Evolutionary conservation across 176 grass and related monocot species (phyloP), one percentile per base, ranked within the genome.

Genomic region (Carex cristatella): DNA sequence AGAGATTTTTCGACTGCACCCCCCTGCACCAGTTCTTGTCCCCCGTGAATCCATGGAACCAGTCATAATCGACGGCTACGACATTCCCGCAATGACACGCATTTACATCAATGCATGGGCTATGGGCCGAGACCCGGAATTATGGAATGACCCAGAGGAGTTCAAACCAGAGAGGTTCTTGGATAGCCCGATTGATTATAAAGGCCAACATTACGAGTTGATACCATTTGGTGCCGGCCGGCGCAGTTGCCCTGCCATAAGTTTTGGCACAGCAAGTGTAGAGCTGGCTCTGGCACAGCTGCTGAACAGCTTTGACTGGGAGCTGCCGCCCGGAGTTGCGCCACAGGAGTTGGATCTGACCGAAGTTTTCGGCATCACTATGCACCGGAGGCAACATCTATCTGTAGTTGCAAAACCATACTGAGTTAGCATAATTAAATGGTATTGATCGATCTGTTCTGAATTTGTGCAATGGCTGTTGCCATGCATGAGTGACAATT

Each of bases 1-100:
- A 72, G 90, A 91, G 72, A 65, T 57, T 4, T 4, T 91, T 5
- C 88, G 90, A 78, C 40, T 91, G 0, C 83, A 91, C 61, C 86
- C 86, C 0, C 59, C 67, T 2, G 35, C 40, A 0, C 69, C 86
- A 0, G 49, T 85, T 15, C 28, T 91, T 0, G 14, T 86, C 23
- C 83, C 89, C 0, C 58, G 86, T 5, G 54, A 69, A 27, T 91
- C 61, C 55, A 15, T 19, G 5, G 61, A 91, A 55, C 68, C 79
- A 0, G 63, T 69, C 0, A 56, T 48, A 1, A 32, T 89, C 1
- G 12, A 30, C 0, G 84, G 90, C 0, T 88, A 86, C 9, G 13
- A 53, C 7, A 49, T 91, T 14, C 23, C 5, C 0, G 1, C 56
- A 33, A 84, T 62, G 3, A 86, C 42, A 0, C 72, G 63, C 3